Evolutionary conservation across 2,329 filamentous ascomycete genomes (phyloP), one percentile per base, ranked within the genome.

Genomic region (Xylaria sp.): DNA sequence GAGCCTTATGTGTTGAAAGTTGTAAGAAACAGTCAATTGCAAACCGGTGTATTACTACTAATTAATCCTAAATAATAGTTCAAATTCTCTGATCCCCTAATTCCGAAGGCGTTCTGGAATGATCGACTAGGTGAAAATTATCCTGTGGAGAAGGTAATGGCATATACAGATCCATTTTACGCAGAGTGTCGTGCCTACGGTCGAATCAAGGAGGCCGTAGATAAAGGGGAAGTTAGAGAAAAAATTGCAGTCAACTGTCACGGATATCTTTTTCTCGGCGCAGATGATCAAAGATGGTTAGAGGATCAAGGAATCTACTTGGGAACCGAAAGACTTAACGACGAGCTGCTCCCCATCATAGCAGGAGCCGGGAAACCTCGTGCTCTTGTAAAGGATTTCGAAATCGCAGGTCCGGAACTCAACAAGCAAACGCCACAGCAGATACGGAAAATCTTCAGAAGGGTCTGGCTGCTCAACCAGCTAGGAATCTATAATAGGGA

Each of bases 331-430:
- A 31, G 2, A 9, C 50, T 62, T 39, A 31, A n/a, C 5, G 50
- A 62, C 2, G 50, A 62, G 51, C 17, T 56, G 29, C 39, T 54
- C 11, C 20, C 39, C 4, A 55, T 61, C 39, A 3, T 49, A 39
- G 60, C 39, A 27, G 60, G 60, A 22, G 39, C 22, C 17, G 51
- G 60, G 51, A 6, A n/a, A 56, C 60, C 60, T 49, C 51, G 60
- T 62, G 42, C 42, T 39, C 29, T 62, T 62, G 51, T 62, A 62
- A 56, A n/a, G 17, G 51, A 62, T 49, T 56, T 62, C 17, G 60
- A 62, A 50, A 56, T 49, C 50, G 51, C 39, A 10, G 60, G 60
- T 31, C 39, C 42, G 22, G 44, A 22, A 10, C 42, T 60, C 33
- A 17, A 51, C 25, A 20, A 39, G 33, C 57, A 51, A 51, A 60